Evolutionary conservation across 257 asterid genomes (phyloP).

Genomic region (Oldenlandia corymbosa): DNA sequence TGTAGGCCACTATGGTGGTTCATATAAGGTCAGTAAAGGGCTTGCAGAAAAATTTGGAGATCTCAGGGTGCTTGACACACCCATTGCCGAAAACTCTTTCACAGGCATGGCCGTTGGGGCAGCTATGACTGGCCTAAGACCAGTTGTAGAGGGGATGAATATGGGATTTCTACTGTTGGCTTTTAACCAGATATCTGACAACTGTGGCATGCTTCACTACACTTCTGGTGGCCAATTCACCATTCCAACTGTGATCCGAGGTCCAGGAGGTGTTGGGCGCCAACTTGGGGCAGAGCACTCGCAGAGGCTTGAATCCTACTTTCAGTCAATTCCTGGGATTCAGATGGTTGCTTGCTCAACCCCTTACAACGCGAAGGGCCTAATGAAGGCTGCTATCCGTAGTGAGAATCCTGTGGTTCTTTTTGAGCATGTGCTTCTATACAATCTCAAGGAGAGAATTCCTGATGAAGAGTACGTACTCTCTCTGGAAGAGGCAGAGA

Average conservation of each 20-base stretch:
- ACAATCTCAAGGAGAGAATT: constrained; percentile 50
- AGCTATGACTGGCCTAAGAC: constrained; percentile 52
- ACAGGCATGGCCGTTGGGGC: constrained; percentile 57
- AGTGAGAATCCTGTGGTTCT: constrained; percentile 53
- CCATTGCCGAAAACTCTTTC: constrained; percentile 51
- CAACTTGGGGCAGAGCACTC: constrained; percentile 61
- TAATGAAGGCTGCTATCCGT: constrained; percentile 58
- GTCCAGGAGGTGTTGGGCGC: constrained; percentile 63
- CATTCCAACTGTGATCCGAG: constrained; percentile 51
- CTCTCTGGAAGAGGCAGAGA: constrained; percentile 53
- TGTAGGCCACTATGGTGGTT: constrained; percentile 56
- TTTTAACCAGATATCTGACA: constrained; percentile 54
- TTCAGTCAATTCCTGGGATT: constrained; percentile 52
- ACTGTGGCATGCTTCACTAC: constrained; percentile 57
- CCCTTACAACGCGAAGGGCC: constrained; percentile 50
- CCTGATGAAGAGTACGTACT: constrained; percentile 49
- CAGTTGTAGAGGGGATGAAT: constrained; percentile 52
- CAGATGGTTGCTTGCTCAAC: constrained; percentile 58
- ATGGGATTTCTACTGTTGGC: constrained; percentile 53
- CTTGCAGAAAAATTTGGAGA: constrained; percentile 44
- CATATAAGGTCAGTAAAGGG: constrained; percentile 45
- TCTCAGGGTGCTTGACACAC: constrained; percentile 51
- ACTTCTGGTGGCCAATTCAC: constrained; percentile 57
- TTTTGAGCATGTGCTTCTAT: constrained; percentile 50
- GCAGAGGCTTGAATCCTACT: constrained; percentile 52